Percentiles rank a stretch among this genome's conserved stretches.
These are phyloP conservation scores for Apiospora hydei DNA, from an alignment of 2,329 filamentous ascomycete genomes.

Conservation along the genomic window DNA sequence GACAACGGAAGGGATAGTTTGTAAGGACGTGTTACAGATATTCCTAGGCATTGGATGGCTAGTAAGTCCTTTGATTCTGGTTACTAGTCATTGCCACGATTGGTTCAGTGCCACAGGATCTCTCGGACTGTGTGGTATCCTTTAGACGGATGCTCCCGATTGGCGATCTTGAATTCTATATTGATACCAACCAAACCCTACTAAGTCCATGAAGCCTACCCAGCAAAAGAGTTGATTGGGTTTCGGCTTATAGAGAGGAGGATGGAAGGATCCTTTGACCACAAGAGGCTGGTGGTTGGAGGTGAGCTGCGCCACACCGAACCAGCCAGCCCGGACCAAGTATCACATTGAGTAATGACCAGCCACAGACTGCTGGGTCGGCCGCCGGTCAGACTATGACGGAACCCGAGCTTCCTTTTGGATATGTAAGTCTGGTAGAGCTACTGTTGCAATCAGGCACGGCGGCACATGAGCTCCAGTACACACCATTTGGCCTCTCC, in stretches of 20 bases:
- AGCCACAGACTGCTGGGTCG: not conserved
- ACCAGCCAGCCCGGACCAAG: slow-evolving; percentile 7
- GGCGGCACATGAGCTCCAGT: slow-evolving; percentile 20
- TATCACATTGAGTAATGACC: not conserved
- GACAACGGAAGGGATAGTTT: not conserved
- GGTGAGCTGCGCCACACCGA: not conserved
- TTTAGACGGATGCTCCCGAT: not conserved
- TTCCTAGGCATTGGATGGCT: not conserved
- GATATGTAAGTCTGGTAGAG: slow-evolving; percentile 12
- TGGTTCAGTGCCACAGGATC: not conserved
- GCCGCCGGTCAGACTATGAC: not conserved
- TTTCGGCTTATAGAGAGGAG: not conserved
- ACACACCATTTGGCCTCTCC: not conserved
- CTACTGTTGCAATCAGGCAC: slow-evolving; percentile 7
- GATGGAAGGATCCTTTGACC: not conserved
- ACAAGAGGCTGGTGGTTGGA: not conserved
- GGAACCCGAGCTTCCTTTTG: slow-evolving; percentile 19
- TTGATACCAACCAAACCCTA: not conserved
- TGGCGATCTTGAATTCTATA: not conserved
- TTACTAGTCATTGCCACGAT: not conserved
- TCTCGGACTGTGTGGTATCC: not conserved
- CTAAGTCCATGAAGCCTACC: not conserved
- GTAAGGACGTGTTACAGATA: not conserved
- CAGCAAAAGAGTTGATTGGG: not conserved
- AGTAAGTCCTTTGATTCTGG: not conserved